A percentile compares a stretch with the other conserved stretches of the same genome.
These are phyloP conservation scores for Trichoderma koningii DNA, from an alignment of 2,329 filamentous ascomycete genomes.

Conservation along the genomic window DNA sequence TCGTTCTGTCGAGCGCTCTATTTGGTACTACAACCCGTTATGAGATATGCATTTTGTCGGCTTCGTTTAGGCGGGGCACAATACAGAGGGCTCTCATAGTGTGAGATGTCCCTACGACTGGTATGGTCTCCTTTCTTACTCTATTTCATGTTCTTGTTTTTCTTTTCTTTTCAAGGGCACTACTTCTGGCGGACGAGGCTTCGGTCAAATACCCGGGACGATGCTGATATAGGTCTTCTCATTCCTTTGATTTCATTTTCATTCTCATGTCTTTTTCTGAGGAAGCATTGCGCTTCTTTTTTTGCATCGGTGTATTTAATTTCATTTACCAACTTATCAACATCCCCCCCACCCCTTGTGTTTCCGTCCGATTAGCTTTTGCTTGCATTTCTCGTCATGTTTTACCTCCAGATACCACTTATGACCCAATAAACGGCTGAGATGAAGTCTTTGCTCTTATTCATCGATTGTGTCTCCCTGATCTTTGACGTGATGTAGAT, in stretches of 20 bases:
- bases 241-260: neutral
- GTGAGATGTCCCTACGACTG: slow-evolving; percentile 9
- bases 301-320: slow-evolving; percentile 25
- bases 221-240: slow-evolving; percentile 4
- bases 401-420: slow-evolving; percentile 26
- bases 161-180: neutral
- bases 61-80: slow-evolving; percentile 9
- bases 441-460: slow-evolving; percentile 7
- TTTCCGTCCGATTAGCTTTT: slow-evolving; percentile 10
- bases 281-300: neutral
- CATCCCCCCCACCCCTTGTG: neutral
- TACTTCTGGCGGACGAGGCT: neutral
- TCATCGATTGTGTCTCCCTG: neutral
- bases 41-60: slow-evolving; percentile 24
- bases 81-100: slow-evolving; percentile 22
- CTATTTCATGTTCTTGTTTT: neutral
- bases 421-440: slow-evolving; percentile 25
- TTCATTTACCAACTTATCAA: slow-evolving; percentile 3
- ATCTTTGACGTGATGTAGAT: neutral
- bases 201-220: neutral
- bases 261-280: neutral
- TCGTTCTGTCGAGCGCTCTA: slow-evolving; percentile 18
- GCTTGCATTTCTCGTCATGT: too few relatives aligned
- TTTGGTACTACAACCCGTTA: slow-evolving; percentile 20
- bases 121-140: slow-evolving; percentile 21